Evolutionary conservation across 2,329 filamentous ascomycete genomes (phyloP).

Genomic region (Blumeria graminis): DNA sequence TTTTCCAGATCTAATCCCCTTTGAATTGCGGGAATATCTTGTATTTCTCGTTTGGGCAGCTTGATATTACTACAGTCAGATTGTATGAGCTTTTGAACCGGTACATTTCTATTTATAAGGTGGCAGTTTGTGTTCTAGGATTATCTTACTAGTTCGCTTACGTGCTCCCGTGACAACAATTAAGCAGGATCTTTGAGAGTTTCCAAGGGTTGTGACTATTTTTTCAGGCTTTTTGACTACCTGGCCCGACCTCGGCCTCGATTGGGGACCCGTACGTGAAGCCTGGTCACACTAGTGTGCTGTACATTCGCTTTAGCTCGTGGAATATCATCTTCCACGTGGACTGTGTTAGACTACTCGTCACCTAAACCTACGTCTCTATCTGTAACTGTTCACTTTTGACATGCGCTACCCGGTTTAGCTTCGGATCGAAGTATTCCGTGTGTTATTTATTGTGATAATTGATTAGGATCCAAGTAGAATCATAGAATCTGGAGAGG

Average conservation of each 20-base stretch:
- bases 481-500: too few relatives aligned
- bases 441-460: too few relatives aligned
- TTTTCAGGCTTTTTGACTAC: neutral
- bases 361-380: neutral
- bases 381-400: neutral
- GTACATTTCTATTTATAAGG: neutral
- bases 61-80: too few relatives aligned
- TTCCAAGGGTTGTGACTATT: neutral
- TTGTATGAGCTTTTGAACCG: too few relatives aligned
- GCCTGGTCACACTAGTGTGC: neutral
- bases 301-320: neutral
- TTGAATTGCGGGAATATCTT: too few relatives aligned
- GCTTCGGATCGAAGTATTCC: neutral
- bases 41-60: too few relatives aligned
- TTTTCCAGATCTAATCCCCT: too few relatives aligned
- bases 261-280: conserved; percentile 1
- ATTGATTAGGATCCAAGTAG: too few relatives aligned
- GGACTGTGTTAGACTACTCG: neutral
- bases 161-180: neutral
- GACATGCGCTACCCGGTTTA: neutral
- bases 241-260: neutral
- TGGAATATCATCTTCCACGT: neutral
- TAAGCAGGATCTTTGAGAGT: neutral
- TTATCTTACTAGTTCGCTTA: neutral
- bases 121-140: neutral